Evolutionary conservation across 2,329 filamentous ascomycete genomes (phyloP).

Genomic region (Fragosphaeria purpurea): DNA sequence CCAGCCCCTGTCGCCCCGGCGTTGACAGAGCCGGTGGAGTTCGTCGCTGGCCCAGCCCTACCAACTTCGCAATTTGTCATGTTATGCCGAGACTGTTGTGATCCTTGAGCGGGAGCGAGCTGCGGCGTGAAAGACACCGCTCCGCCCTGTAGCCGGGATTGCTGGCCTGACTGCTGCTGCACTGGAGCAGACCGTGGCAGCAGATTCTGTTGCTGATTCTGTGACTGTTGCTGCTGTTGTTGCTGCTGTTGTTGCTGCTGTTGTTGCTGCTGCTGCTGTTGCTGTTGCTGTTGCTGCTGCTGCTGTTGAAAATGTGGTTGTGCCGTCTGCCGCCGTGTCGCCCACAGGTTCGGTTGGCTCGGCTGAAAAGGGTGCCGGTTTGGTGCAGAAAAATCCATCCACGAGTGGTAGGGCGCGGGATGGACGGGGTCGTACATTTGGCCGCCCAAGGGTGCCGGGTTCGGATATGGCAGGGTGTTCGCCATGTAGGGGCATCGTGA

Average conservation of each 20-base stretch:
- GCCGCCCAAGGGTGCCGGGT: neutral
- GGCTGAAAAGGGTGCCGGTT: slow-evolving; percentile 1
- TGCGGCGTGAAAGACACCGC: neutral
- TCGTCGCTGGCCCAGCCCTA: no score
- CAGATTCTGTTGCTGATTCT: neutral
- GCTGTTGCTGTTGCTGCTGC: neutral
- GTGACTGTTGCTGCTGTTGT: neutral
- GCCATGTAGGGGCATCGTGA: slow-evolving; percentile 2
- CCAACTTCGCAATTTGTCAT: no score
- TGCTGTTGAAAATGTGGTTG: slow-evolving; percentile 1
- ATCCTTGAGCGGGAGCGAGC: neutral
- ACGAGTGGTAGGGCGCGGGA: neutral
- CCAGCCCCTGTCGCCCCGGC: neutral
- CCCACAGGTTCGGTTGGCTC: neutral
- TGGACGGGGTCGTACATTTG: slow-evolving; percentile 12
- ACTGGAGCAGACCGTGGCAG: no score
- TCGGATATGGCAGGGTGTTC: neutral
- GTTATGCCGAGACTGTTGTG: neutral
- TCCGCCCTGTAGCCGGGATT: neutral
- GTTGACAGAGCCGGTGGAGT: neutral
- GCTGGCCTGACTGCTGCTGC: neutral
- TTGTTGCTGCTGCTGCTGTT: slow-evolving; percentile 1
- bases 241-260: slow-evolving; percentile 6
- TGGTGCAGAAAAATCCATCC: neutral
- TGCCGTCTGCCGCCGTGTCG: neutral